Base-by-base conservation (phyloP, 2,329 filamentous ascomycete genomes). In the Colletotrichum tabaci region DNA sequence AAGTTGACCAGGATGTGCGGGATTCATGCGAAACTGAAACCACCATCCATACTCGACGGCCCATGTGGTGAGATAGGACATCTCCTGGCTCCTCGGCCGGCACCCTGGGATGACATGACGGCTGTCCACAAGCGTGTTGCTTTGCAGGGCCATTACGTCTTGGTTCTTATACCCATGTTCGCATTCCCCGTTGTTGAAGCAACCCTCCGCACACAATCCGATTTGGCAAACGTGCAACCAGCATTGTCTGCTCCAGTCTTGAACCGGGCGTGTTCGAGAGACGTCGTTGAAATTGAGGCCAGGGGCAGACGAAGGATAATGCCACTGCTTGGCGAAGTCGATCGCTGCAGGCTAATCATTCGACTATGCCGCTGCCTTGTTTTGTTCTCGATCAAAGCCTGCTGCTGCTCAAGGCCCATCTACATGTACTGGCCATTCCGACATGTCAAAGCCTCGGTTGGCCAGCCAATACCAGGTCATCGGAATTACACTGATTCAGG, bases 1-100 rank as follows among this genome's bases (percentile, higher is more conserved):
- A 16, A 47, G 52, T 23, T 57, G 44, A 47, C 21, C 30, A 30
- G 55, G 42, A 42, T 66, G 46, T 16, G 55, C 26, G 30, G 30
- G 13, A 53, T 55, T 60, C 40, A 72, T 69, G 66, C 60, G 61
- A 61, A n/a, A 30, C 58, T 69, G 69, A 69, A 72, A 72, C 65
- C 44, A 23, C 44, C 7, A 16, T 44, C 16, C 16, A 46, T 42
- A 16, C 44, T 67, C 49, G 30, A 42, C 44, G 47, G 63, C 13
- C 46, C 15, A 35, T 69, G 44, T 69, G 52, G 44, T 69, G 52
- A 56, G 26, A n/a, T 12, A 53, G 15, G 18, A 46, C 21, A 40
- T 12, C 53, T n/a, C 52, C 40, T 44, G 21, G 15, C 9, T 44
- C 38, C 13, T 23, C 35, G 35, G 49, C 12, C 49, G 38, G 21